Conservation (phyloP, 2,329 filamentous ascomycete genomes). For the Ilyonectria sp. region DNA sequence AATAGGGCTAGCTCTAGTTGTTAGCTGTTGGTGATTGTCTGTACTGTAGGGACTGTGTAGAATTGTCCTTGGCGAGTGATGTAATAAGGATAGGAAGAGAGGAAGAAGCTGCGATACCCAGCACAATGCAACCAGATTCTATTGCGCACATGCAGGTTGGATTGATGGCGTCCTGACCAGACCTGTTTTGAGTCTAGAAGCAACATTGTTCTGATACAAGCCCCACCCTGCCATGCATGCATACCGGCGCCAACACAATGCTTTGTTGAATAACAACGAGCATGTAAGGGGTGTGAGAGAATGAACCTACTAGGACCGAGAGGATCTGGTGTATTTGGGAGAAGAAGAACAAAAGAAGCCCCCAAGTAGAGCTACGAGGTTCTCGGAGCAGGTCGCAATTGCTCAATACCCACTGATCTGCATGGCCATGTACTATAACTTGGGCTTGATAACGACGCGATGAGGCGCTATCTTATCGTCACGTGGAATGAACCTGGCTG, state of each 20-base stretch:
- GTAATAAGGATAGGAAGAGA: constrained; percentile 34
- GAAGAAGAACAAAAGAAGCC: background rate
- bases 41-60: background rate
- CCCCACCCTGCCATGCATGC: constrained; percentile 35
- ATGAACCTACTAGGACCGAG: background rate
- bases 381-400: background rate
- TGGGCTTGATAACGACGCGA: constrained; percentile 4
- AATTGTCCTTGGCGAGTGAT: constrained; percentile 4
- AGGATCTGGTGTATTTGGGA: background rate
- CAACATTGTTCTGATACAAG: constrained; percentile 33
- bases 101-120: constrained; percentile 41
- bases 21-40: background rate
- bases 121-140: constrained; percentile 32
- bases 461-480: constrained; percentile 43
- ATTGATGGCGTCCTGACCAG: constrained; percentile 31
- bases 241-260: constrained; percentile 1
- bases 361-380: background rate
- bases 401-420: background rate
- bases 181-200: constrained; percentile 28
- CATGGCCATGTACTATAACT: background rate
- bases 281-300: background rate
- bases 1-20: constrained; percentile 49
- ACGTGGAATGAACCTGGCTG: constrained; percentile 37
- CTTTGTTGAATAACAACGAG: background rate
- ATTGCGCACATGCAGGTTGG: constrained; percentile 31